Evolutionary conservation across 2,329 filamentous ascomycete genomes (phyloP).

Genomic region (Xylaria arbuscula): DNA sequence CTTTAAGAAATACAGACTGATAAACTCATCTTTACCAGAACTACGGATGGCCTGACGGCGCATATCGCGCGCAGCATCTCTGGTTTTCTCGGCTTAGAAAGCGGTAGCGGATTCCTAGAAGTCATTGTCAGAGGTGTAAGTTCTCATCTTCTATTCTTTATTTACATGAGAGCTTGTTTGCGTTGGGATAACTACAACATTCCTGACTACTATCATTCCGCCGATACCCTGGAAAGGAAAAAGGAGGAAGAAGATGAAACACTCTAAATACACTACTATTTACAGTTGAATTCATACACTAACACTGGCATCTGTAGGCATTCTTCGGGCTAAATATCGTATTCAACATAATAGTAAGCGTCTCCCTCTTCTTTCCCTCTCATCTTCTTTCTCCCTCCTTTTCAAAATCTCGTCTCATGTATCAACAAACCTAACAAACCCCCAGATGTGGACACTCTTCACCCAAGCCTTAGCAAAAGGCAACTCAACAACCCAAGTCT

Average conservation of each 20-base stretch:
- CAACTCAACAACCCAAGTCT: constrained; percentile 80
- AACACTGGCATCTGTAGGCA: constrained; percentile 55
- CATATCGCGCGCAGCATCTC: constrained; percentile 60
- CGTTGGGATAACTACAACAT: neutral
- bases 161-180: neutral
- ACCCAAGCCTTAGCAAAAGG: constrained; percentile 80
- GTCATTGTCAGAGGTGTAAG: constrained; percentile 62
- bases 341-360: constrained; percentile 71
- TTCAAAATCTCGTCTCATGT: no score
- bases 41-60: constrained; percentile 66
- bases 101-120: constrained; percentile 59
- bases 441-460: constrained; percentile 82
- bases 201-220: neutral
- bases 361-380: constrained; percentile 26
- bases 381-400: no score
- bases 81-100: constrained; percentile 56
- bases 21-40: constrained; percentile 53
- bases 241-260: no score
- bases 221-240: neutral
- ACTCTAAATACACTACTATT: neutral
- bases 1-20: constrained; percentile 2
- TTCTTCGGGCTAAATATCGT: constrained; percentile 81
- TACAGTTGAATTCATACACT: neutral
- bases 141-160: constrained; percentile 20
- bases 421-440: neutral